These are phyloP conservation scores for Adiantum capillusveneris DNA, from an alignment of 75 land plant species.

Conservation along the genomic window DNA sequence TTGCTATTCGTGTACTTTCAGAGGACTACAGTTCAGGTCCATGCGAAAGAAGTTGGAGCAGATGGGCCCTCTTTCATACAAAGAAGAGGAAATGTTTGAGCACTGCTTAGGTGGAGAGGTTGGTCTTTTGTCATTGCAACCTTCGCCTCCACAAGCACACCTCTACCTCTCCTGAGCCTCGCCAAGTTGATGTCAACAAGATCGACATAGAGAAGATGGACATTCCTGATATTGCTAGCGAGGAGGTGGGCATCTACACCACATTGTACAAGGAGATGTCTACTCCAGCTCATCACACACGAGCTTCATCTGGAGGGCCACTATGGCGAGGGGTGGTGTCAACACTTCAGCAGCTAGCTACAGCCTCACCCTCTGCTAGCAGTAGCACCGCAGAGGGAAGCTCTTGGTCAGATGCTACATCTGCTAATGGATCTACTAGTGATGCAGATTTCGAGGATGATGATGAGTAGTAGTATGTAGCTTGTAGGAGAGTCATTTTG, in stretches of 20 bases:
- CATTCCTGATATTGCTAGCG: neutral
- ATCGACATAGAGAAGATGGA: neutral
- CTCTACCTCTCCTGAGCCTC: neutral
- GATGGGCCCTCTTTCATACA: neutral
- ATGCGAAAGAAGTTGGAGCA: neutral
- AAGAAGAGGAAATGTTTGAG: neutral
- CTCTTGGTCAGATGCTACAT: neutral
- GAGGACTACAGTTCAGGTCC: neutral
- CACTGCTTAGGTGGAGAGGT: neutral
- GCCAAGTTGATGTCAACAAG: neutral
- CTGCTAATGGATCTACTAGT: neutral
- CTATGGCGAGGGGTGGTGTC: neutral
- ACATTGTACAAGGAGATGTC: neutral
- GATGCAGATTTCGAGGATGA: neutral
- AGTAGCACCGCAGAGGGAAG: neutral
- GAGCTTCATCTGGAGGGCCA: no score
- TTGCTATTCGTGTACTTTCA: slow-evolving; percentile 3
- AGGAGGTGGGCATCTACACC: neutral
- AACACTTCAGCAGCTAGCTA: neutral
- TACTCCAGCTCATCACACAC: neutral
- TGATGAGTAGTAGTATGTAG: neutral
- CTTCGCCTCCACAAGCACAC: neutral
- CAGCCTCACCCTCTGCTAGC: neutral
- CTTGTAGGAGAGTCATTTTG: neutral
- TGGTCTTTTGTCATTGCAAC: neutral